Base-by-base conservation (phyloP, 1,284 basidiomycete species). In the Sanghuangporus baumii region DNA sequence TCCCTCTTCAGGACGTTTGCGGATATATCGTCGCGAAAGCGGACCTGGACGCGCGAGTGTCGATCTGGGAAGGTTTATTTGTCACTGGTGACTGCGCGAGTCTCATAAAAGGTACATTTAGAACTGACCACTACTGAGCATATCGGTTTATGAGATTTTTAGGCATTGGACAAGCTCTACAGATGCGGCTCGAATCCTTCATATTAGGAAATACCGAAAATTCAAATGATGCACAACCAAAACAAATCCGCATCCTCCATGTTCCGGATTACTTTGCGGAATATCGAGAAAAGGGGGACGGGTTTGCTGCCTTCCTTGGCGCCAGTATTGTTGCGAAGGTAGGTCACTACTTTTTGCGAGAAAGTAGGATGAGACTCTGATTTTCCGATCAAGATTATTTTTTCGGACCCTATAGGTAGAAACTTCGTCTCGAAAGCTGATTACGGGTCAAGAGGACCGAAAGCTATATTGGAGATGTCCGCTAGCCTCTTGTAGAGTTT, bases 261-360 rank as follows among this genome's bases (percentile, higher is more conserved):
- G 84, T 96, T n/a, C 94, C 94, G 12, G 94, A 96, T 31, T 96
- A 96, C 74, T 96, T 95, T 73, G 88, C 90, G 8, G 93, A 96
- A 72, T 97, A 91, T 72, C 84, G 92, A 66, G 91, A 94, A 57
- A 87, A 86, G 50, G 90, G 92, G 0, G 89, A 91, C 54, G 89
- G 91, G 0, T 78, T 91, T 23, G 90, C 93, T 1, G 88, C 89
- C 7, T 97, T 95, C 79, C 76, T 96, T 55, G 94, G 94, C 1
- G 83, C 86, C n/a, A 89, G 87, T 66, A 92, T 96, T 69, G 84
- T 90, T 34, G 91, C 91, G 20, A 96, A 95, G 80, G 93, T 91
- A 64, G 66, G 80, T 71, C 12, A 14, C 34, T 9, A 20, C 58
- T 46, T 52, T 57, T 38, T 20, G 14, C 12, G 6, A 26, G 20